Evolutionary conservation across 2,329 filamentous ascomycete genomes (phyloP).

Genomic region (Incumbomyces lentus): DNA sequence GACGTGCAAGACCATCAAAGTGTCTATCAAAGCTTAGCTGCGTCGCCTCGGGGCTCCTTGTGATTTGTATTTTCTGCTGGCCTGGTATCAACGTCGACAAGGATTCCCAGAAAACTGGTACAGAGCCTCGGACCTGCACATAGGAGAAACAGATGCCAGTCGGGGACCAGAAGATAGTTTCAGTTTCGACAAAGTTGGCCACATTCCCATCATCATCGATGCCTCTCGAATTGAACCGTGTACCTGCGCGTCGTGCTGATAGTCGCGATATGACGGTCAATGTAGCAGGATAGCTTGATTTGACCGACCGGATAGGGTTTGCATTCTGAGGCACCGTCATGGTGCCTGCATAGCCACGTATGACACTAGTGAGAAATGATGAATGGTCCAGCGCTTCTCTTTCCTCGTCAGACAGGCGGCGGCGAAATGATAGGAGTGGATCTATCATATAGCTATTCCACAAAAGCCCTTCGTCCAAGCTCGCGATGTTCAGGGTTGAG

Average conservation of each 20-base stretch:
- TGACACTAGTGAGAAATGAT: conserved; percentile 81
- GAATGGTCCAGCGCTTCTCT: conserved; percentile 73
- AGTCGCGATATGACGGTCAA: conserved; percentile 85
- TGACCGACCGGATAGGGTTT: conserved; percentile 57
- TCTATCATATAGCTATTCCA: conserved; percentile 99
- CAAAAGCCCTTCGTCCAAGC: conserved; percentile 80
- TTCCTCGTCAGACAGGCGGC: conserved; percentile 63
- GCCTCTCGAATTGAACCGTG: conserved; percentile 90
- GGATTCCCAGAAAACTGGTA: conserved; percentile 97
- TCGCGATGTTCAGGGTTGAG: conserved; percentile 77
- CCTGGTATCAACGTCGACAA: conserved; percentile 75
- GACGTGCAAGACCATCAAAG: conserved; percentile 73
- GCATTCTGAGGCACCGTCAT: conserved; percentile 66
- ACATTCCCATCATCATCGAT: conserved; percentile 97
- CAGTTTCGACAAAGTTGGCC: conserved; percentile 97
- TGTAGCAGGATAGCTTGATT: conserved; percentile 66
- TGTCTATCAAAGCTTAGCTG: conserved; percentile 94
- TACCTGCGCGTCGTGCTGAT: conserved; percentile 83
- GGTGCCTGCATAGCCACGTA: conserved; percentile 82
- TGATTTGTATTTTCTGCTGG: conserved; percentile 89
- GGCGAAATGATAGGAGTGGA: conserved; percentile 80
- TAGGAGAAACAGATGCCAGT: conserved; percentile 77
- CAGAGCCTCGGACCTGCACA: conserved; percentile 80
- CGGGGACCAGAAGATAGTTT: conserved; percentile 82
- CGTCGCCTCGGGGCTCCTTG: conserved; percentile 76